A percentile compares a stretch with the other conserved stretches of the same genome.
Evolutionary conservation across 768 basidiomycete genomes (phyloP).

Genomic region (Termitomyces sp.): DNA sequence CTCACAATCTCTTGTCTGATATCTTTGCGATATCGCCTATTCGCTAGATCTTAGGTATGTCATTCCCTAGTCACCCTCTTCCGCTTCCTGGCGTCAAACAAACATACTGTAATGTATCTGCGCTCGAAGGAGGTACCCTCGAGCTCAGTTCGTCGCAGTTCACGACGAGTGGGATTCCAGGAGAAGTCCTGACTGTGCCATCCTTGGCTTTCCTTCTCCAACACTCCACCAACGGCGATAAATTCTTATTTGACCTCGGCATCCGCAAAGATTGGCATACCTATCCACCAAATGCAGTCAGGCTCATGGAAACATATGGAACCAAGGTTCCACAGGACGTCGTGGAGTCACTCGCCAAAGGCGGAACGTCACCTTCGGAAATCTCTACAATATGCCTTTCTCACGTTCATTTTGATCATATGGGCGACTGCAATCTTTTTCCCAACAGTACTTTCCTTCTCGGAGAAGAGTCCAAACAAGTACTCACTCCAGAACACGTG

Average conservation of each 20-base stretch:
- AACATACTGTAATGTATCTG: constrained; percentile 48
- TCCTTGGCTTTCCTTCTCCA: constrained; percentile 47
- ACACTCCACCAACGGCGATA: constrained; percentile 34
- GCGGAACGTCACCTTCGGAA: constrained; percentile 37
- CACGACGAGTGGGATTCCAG: constrained; percentile 26
- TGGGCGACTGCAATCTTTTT: constrained; percentile 43
- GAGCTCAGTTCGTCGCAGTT: constrained; percentile 30
- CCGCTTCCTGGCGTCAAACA: constrained; percentile 37
- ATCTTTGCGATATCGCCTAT: not conserved
- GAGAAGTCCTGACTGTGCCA: constrained; percentile 27
- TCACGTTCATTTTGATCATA: constrained; percentile 52
- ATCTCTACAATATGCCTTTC: constrained; percentile 42
- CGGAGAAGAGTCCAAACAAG: constrained; percentile 29
- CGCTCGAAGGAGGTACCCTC: constrained; percentile 46
- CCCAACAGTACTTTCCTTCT: constrained; percentile 41
- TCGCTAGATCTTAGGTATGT: not conserved
- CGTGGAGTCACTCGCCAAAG: constrained; percentile 41
- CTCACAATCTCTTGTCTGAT: not conserved
- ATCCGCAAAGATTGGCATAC: constrained; percentile 40
- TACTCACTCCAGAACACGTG: constrained; percentile 19
- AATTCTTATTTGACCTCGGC: constrained; percentile 52
- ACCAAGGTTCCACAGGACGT: constrained; percentile 32
- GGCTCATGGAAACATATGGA: constrained; percentile 18
- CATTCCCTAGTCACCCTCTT: constrained; percentile 19
- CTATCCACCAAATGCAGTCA: constrained; percentile 28